These are phyloP conservation scores for Cymbidium sinense DNA, from an alignment of 106 monocot species.

Conservation along the genomic window DNA sequence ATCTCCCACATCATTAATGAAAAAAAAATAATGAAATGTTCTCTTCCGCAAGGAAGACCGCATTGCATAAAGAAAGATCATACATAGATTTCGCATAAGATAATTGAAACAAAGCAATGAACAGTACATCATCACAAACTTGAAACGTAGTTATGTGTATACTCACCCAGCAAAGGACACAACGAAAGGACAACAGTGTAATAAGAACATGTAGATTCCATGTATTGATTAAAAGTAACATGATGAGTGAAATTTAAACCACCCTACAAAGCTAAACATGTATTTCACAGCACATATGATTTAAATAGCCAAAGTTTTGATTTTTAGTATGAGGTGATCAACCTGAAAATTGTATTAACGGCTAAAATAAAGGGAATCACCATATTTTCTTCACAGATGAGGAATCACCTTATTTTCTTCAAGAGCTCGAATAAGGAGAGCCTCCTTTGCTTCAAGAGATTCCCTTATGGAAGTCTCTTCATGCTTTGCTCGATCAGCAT, in stretches of 20 bases:
- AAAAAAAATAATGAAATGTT: too few relatives aligned
- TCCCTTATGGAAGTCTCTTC: constrained; percentile 38
- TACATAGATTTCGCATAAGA: background rate
- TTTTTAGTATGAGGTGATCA: background rate
- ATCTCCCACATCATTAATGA: too few relatives aligned
- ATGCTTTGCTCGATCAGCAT: constrained; percentile 47
- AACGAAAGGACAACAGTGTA: background rate
- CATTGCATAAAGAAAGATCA: background rate
- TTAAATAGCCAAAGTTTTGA: background rate
- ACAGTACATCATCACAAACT: background rate
- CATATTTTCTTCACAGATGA: constrained; percentile 64
- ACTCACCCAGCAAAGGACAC: background rate
- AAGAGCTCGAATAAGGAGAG: constrained; percentile 61
- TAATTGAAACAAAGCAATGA: background rate
- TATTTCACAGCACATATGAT: background rate
- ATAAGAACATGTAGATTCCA: background rate
- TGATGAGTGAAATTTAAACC: too few relatives aligned
- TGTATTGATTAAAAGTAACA: background rate
- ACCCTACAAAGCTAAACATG: background rate
- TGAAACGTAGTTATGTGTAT: background rate
- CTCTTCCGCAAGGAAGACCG: too few relatives aligned
- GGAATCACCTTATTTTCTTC: constrained; percentile 84
- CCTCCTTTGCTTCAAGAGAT: constrained; percentile 74
- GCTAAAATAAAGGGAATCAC: constrained; percentile 14
- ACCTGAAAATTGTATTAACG: background rate